These are phyloP conservation scores for Kokia cookei DNA, from an alignment of 441 rosid species.

Conservation along the genomic window DNA sequence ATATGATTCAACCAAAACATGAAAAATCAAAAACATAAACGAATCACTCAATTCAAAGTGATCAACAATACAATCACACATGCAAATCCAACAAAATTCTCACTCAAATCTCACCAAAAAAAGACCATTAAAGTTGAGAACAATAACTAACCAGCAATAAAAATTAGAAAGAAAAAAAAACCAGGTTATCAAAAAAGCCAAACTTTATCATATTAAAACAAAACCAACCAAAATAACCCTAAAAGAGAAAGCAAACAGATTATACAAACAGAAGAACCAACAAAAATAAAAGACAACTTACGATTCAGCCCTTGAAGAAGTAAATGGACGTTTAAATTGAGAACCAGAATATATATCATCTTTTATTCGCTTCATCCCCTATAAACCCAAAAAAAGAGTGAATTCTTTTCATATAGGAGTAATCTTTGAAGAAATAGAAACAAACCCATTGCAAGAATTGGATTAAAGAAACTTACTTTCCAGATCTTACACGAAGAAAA, in stretches of 20 bases:
- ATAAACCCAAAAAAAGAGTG: neutral
- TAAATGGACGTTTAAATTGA: neutral
- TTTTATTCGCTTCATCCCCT: neutral
- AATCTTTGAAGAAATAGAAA: neutral
- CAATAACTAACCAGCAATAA: neutral
- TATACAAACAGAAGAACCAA: too few species aligned
- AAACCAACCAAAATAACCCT: neutral
- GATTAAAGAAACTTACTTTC: neutral
- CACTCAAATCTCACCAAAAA: neutral
- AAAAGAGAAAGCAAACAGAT: neutral
- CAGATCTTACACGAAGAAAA: neutral
- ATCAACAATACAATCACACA: neutral
- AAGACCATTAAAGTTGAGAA: constrained; percentile 2
- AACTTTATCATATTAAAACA: neutral
- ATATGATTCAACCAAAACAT: neutral
- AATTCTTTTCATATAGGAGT: neutral
- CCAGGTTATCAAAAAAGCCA: neutral
- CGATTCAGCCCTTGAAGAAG: neutral
- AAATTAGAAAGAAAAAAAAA: neutral
- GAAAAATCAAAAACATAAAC: neutral
- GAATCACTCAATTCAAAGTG: neutral
- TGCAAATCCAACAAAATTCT: neutral
- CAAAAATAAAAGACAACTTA: neutral
- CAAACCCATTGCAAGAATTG: neutral
- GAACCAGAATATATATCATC: neutral